These are phyloP conservation scores for Penstemon davidsonii DNA, from an alignment of 257 asterid species.

Conservation along the genomic window DNA sequence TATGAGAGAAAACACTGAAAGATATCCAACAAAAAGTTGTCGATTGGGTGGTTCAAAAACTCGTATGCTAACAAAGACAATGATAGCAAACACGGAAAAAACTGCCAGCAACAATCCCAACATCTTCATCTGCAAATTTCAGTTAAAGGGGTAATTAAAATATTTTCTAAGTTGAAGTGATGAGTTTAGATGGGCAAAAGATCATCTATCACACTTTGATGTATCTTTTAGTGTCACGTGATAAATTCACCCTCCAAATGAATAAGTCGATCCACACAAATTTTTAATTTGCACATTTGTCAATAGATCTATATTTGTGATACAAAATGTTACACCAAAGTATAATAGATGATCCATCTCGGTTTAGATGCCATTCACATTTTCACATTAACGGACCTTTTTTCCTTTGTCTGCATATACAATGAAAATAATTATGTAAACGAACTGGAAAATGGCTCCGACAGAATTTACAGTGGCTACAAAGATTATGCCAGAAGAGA, in stretches of 20 bases:
- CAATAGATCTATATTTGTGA: too few relatives aligned
- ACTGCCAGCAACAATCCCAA: constrained; percentile 49
- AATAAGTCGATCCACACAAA: too few relatives aligned
- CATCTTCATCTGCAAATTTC: constrained; percentile 50
- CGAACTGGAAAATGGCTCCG: constrained; percentile 73
- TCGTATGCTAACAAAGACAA: constrained; percentile 50
- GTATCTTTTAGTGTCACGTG: too few relatives aligned
- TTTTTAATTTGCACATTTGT: too few relatives aligned
- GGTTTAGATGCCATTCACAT: background rate
- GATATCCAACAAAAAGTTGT: constrained; percentile 73
- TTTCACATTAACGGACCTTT: constrained; percentile 38
- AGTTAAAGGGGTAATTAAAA: background rate
- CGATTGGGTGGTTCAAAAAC: constrained; percentile 64
- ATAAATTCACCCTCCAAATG: too few relatives aligned
- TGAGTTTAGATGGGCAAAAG: background rate
- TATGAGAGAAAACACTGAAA: constrained; percentile 65
- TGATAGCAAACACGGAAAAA: constrained; percentile 45
- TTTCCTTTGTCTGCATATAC: constrained; percentile 48
- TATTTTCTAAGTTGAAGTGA: background rate
- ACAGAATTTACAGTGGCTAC: constrained; percentile 73
- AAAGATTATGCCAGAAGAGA: constrained; percentile 63
- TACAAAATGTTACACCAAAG: too few relatives aligned
- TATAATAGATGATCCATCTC: too few relatives aligned
- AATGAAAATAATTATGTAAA: constrained; percentile 56
- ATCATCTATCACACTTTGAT: too few relatives aligned